These are phyloP conservation scores for Camellia sinensis DNA, from an alignment of 148 eudicot species.

Conservation along the genomic window DNA sequence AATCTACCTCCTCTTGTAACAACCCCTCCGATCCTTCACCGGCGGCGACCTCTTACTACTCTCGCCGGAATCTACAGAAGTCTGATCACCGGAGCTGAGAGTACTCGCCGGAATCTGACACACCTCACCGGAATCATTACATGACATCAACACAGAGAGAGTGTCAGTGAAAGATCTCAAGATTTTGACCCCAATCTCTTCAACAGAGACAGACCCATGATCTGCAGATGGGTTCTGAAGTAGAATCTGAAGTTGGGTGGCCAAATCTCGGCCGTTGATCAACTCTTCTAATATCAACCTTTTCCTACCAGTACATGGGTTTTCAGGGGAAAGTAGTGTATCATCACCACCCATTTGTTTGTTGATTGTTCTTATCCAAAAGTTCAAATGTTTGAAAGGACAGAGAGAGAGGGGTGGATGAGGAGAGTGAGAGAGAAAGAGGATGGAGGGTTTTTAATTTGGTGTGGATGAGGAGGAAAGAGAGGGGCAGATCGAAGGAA, in stretches of 20 bases:
- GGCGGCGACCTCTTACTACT: constrained; percentile 24
- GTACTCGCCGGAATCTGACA: constrained; percentile 11
- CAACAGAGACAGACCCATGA: constrained; percentile 19
- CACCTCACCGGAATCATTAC: not conserved
- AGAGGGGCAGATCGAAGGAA: not conserved
- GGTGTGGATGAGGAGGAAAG: not conserved
- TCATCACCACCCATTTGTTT: not conserved
- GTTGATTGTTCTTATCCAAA: too few relatives aligned
- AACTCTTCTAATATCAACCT: constrained; percentile 15
- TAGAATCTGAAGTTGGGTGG: constrained; percentile 21
- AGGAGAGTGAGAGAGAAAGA: not conserved
- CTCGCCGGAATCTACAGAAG: constrained; percentile 21
- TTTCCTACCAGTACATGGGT: not conserved
- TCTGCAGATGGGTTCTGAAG: constrained; percentile 3
- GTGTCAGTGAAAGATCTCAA: constrained; percentile 18
- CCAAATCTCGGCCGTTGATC: constrained; percentile 17
- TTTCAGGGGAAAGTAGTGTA: not conserved
- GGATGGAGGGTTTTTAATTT: not conserved
- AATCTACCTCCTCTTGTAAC: constrained; percentile 37
- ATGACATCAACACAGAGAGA: constrained; percentile 19
- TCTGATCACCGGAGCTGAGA: constrained; percentile 10
- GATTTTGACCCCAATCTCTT: constrained; percentile 19
- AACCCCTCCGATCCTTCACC: constrained; percentile 36
- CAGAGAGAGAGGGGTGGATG: not conserved
- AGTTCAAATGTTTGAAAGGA: too few relatives aligned